phyloP scores from a whole-genome alignment of 1,284 basidiomycete genomes.

The Ustilago loliicola region DNA sequence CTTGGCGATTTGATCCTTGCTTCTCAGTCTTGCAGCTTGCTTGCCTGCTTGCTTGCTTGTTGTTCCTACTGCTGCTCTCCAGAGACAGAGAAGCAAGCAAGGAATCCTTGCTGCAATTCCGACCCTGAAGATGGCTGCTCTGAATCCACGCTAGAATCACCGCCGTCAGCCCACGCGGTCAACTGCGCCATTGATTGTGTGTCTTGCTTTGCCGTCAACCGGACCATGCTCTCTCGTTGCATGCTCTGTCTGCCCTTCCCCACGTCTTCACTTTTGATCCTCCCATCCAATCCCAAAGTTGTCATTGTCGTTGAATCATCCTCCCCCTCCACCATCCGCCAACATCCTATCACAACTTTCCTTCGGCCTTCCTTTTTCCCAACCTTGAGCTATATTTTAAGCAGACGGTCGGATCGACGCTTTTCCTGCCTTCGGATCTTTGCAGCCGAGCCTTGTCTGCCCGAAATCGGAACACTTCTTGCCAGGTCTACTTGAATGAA shows the following conservation, averaged over 20 bases:
- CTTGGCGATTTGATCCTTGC: not conserved
- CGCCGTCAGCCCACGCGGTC: conserved; percentile 12
- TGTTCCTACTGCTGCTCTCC: conserved; percentile 5
- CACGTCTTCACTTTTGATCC: not conserved
- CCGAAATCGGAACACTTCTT: too few species aligned
- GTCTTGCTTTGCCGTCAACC: not conserved
- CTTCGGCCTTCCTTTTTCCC: not conserved
- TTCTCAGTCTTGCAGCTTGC: too few species aligned
- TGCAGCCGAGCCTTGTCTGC: not conserved
- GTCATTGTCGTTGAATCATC: not conserved
- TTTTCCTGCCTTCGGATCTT: not conserved
- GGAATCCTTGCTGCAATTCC: not conserved
- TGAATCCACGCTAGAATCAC: conserved; percentile 4
- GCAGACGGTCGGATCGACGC: not conserved
- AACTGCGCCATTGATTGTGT: not conserved
- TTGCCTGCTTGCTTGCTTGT: too few species aligned
- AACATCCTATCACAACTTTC: not conserved
- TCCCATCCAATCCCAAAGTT: not conserved
- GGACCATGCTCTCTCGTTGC: conserved; percentile 8
- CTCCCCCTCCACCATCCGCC: not conserved
- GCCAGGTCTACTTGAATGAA: too few species aligned
- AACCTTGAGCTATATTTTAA: conserved; percentile 1
- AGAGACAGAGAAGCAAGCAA: not conserved
- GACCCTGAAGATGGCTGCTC: conserved; percentile 3
- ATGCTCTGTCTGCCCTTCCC: not conserved